Conservation (phyloP, 805 yeast species). For the Ogataea saltuana region DNA sequence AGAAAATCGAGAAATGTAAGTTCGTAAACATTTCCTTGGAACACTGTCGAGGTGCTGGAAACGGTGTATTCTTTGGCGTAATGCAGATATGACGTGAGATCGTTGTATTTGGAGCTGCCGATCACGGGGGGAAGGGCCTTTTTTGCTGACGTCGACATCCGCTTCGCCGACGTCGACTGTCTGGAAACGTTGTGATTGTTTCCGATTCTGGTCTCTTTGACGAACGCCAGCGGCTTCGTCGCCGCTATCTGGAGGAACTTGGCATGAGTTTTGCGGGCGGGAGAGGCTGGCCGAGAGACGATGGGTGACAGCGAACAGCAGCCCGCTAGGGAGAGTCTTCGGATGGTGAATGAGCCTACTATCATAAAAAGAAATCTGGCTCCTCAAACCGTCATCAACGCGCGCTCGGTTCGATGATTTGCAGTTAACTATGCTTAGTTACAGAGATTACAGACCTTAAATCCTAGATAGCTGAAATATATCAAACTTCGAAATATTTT, state of each 20-base stretch:
- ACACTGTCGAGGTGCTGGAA: slow-evolving; percentile 49
- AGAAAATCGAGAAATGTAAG: slow-evolving; percentile 43
- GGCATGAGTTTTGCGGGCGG: neutral
- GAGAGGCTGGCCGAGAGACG: neutral
- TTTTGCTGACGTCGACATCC: too few species aligned
- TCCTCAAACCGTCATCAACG: too few species aligned
- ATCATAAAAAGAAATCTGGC: too few species aligned
- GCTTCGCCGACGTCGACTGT: too few species aligned
- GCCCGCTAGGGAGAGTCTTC: slow-evolving; percentile 6
- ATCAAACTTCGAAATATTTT: too few species aligned
- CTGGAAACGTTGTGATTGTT: neutral
- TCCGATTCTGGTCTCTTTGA: slow-evolving; percentile 11
- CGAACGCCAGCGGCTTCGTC: slow-evolving; percentile 14
- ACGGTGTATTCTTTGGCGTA: slow-evolving; percentile 37
- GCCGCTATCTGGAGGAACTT: slow-evolving; percentile 12
- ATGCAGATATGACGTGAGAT: slow-evolving; percentile 35
- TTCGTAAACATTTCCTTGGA: slow-evolving; percentile 59
- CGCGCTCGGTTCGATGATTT: too few species aligned
- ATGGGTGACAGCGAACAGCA: too few species aligned
- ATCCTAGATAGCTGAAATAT: neutral
- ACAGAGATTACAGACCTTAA: neutral
- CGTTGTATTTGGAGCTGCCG: slow-evolving; percentile 31
- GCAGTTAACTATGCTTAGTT: too few species aligned
- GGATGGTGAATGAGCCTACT: slow-evolving; percentile 21
- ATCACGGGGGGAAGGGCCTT: slow-evolving; percentile 11